Evolutionary conservation across 768 basidiomycete species (phyloP).

Genomic region (Xerocomellus dryophilus): DNA sequence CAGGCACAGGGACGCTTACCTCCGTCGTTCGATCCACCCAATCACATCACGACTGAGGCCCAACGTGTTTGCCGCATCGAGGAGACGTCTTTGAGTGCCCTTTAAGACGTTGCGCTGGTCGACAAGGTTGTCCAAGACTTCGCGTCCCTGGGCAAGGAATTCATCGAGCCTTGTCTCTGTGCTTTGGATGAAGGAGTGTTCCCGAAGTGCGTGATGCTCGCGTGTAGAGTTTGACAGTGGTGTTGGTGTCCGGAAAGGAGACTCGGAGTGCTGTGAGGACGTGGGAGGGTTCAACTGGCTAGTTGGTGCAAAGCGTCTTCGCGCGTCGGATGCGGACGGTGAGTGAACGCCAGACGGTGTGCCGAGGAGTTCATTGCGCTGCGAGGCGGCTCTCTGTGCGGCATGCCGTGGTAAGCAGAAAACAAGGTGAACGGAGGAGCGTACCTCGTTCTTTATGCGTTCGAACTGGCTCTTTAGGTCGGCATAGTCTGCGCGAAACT

Average conservation of each 20-base stretch:
- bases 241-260: slow-evolving; percentile 72
- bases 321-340: slow-evolving; percentile 43
- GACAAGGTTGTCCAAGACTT: slow-evolving; percentile 86
- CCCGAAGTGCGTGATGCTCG: slow-evolving; percentile 77
- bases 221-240: slow-evolving; percentile 56
- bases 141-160: slow-evolving; percentile 88
- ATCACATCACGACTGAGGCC: slow-evolving; percentile 94
- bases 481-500: slow-evolving; percentile 83
- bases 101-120: slow-evolving; percentile 94
- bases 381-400: slow-evolving; percentile 52
- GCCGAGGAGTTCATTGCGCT: slow-evolving; percentile 64
- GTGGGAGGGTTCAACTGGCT: slow-evolving; percentile 35
- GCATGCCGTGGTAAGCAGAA: neutral
- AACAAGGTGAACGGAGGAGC: neutral
- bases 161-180: slow-evolving; percentile 82
- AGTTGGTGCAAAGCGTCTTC: slow-evolving; percentile 55
- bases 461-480: slow-evolving; percentile 86
- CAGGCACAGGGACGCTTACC: slow-evolving; percentile 43
- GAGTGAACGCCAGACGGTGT: slow-evolving; percentile 38
- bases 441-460: slow-evolving; percentile 57
- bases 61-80: slow-evolving; percentile 91
- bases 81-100: slow-evolving; percentile 82
- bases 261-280: slow-evolving; percentile 73
- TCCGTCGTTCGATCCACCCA: slow-evolving; percentile 94
- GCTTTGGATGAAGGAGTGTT: slow-evolving; percentile 85